Conservation (phyloP, 768 basidiomycete genomes). For the Podaxis sp. region DNA sequence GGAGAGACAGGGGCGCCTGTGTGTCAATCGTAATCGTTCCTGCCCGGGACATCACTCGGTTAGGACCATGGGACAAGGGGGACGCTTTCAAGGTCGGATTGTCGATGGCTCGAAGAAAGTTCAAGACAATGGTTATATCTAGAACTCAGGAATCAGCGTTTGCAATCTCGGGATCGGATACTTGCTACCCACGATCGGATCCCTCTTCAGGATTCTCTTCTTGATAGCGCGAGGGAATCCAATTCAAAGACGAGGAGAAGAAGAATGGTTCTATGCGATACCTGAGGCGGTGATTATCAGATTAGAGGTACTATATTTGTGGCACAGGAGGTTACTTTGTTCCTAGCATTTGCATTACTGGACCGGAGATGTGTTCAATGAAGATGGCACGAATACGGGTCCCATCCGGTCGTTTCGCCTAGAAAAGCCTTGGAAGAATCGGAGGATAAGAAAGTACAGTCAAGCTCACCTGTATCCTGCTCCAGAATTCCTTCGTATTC, state of each 20-base stretch:
- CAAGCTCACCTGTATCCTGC: constrained; percentile 17
- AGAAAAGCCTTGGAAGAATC: not conserved
- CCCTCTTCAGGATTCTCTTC: constrained; percentile 38
- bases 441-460: not conserved
- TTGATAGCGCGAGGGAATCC: constrained; percentile 64
- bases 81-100: constrained; percentile 2
- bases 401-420: constrained; percentile 14
- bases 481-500: constrained; percentile 33
- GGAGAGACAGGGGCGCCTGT: constrained; percentile 32
- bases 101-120: constrained; percentile 37
- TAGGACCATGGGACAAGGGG: not conserved
- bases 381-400: constrained; percentile 49
- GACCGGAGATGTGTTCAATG: constrained; percentile 47
- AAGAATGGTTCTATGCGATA: constrained; percentile 62
- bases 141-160: not conserved
- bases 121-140: constrained; percentile 57
- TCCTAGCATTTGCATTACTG: constrained; percentile 57
- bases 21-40: constrained; percentile 32
- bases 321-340: constrained; percentile 33
- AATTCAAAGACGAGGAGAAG: constrained; percentile 58
- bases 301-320: not conserved
- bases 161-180: not conserved
- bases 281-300: constrained; percentile 25
- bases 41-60: constrained; percentile 2
- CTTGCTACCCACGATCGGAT: constrained; percentile 45